These are phyloP conservation scores for Tylopilus orsonianus DNA, from an alignment of 1,284 basidiomycete species.

Conservation along the genomic window DNA sequence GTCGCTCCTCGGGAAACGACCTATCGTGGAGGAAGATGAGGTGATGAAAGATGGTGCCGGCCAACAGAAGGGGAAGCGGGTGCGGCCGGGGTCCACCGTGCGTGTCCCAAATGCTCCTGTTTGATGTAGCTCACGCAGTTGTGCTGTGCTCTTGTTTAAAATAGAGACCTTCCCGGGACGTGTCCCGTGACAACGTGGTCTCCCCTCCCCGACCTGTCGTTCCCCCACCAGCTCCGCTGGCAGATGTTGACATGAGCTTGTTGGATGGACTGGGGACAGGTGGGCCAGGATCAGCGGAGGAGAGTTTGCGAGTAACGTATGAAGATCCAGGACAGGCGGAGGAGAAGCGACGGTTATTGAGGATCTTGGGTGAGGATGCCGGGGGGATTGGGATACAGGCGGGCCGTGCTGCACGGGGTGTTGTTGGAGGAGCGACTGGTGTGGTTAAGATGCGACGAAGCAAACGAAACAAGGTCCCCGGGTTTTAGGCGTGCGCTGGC, in stretches of 20 bases:
- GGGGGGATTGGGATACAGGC: not conserved
- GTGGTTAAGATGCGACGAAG: conserved; percentile 13
- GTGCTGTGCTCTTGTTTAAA: not conserved
- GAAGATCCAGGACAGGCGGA: conserved; percentile 63
- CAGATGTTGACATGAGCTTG: conserved; percentile 33
- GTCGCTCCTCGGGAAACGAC: conserved; percentile 65
- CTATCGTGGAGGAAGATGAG: conserved; percentile 42
- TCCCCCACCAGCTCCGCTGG: conserved; percentile 4
- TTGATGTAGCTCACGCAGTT: not conserved
- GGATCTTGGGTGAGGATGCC: conserved; percentile 28
- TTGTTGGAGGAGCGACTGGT: not conserved
- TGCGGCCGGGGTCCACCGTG: conserved; percentile 48
- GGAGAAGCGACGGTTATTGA: conserved; percentile 52
- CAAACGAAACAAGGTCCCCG: conserved; percentile 16
- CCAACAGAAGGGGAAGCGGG: conserved; percentile 40
- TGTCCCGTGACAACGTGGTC: conserved; percentile 32
- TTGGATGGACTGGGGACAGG: conserved; percentile 22
- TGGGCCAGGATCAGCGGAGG: conserved; percentile 31
- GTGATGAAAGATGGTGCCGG: conserved; percentile 9
- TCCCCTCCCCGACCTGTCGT: conserved; percentile 16
- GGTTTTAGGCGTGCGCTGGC: conserved; percentile 3
- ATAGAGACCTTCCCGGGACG: conserved; percentile 39
- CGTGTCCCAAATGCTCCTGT: conserved; percentile 10
- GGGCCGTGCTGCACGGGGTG: not conserved
- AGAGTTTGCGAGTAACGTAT: conserved; percentile 58